These are phyloP conservation scores for Stylonectria norvegica DNA, from an alignment of 2,329 filamentous ascomycete species.

Conservation along the genomic window DNA sequence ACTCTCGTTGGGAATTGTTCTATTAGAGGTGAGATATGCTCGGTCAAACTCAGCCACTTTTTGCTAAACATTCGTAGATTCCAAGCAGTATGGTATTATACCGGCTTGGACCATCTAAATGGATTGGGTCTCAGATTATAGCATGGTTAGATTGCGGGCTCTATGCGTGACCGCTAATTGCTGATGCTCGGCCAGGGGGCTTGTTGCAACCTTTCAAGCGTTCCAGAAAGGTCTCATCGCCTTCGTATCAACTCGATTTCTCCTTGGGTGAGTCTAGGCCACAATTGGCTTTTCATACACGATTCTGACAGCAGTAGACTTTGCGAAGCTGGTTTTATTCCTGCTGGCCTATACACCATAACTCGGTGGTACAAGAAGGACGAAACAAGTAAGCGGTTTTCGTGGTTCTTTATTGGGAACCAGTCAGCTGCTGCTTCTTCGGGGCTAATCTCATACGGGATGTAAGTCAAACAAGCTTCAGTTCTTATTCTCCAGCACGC, in stretches of 20 bases:
- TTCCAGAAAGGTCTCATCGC: slow-evolving; percentile 32
- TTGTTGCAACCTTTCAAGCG: slow-evolving; percentile 35
- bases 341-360: slow-evolving; percentile 44
- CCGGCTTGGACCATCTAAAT: slow-evolving; percentile 43
- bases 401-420: slow-evolving; percentile 45
- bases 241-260: slow-evolving; percentile 37
- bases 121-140: slow-evolving; percentile 35
- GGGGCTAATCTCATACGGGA: slow-evolving; percentile 35
- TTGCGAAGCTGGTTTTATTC: slow-evolving; percentile 33
- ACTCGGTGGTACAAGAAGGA: slow-evolving; percentile 46
- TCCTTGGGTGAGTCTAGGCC: slow-evolving; percentile 22
- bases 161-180: background rate
- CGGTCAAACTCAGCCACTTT: too few relatives aligned
- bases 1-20: slow-evolving; percentile 44
- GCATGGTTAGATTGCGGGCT: slow-evolving; percentile 27
- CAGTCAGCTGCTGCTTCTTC: slow-evolving; percentile 35
- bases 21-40: slow-evolving; percentile 34
- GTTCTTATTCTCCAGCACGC: background rate
- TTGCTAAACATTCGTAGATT: slow-evolving; percentile 8
- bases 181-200: slow-evolving; percentile 25
- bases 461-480: slow-evolving; percentile 7
- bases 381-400: slow-evolving; percentile 45
- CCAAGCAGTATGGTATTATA: slow-evolving; percentile 48
- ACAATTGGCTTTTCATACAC: background rate
- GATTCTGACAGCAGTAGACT: slow-evolving; percentile 11